These are phyloP conservation scores for Fusarium anthophilum DNA, from an alignment of 2,329 filamentous ascomycete genomes.

Conservation along the genomic window DNA sequence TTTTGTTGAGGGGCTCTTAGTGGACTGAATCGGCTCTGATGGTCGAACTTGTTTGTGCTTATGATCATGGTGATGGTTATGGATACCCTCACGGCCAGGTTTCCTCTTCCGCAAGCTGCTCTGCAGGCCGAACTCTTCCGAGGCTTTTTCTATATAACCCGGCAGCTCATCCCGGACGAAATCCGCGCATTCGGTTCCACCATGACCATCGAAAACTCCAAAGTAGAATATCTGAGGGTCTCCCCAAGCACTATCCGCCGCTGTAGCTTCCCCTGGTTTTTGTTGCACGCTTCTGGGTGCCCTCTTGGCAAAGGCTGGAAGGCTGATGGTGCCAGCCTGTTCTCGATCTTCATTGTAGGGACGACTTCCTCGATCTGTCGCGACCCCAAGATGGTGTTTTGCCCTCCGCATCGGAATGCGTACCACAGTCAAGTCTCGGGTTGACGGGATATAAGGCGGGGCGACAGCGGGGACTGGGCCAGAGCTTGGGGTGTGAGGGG, in stretches of 20 bases:
- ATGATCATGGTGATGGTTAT: constrained; percentile 33
- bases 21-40: constrained; percentile 9
- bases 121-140: constrained; percentile 77
- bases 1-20: constrained; percentile 30
- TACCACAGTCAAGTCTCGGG: constrained; percentile 88
- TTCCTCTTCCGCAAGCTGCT: constrained; percentile 72
- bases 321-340: constrained; percentile 91
- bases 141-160: constrained; percentile 86
- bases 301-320: constrained; percentile 91
- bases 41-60: constrained; percentile 25
- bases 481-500: constrained; percentile 72
- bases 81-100: constrained; percentile 40
- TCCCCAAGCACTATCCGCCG: constrained; percentile 79
- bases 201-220: constrained; percentile 95
- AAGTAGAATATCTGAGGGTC: constrained; percentile 99
- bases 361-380: constrained; percentile 80
- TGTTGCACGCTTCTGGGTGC: constrained; percentile 72
- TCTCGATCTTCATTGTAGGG: constrained; percentile 94
- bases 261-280: constrained; percentile 68
- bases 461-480: constrained; percentile 67
- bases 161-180: constrained; percentile 88
- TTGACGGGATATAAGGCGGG: constrained; percentile 63
- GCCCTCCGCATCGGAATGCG: constrained; percentile 92
- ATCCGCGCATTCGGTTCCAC: constrained; percentile 86
- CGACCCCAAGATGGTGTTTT: constrained; percentile 93